Base-by-base conservation (phyloP, 2,329 filamentous ascomycete species). In the Microsporum canis region DNA sequence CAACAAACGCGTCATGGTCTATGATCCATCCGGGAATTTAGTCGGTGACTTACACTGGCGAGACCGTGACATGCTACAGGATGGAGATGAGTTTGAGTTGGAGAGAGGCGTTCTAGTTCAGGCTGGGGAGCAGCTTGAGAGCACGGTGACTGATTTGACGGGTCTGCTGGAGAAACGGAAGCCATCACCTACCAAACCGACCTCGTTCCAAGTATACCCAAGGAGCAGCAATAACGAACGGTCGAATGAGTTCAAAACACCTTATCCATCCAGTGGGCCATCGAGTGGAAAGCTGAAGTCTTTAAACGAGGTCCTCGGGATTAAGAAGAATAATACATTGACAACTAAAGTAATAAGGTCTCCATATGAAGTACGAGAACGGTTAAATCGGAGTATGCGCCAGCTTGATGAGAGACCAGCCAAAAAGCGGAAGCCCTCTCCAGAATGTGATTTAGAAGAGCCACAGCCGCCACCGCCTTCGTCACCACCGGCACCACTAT, bases 1-100 rank as follows among this genome's bases (percentile, higher is more conserved):
- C 82, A 96, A 96, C 76, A 89, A 86, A 70, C 85, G 89, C 3
- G 79, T 94, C 63, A 95, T 96, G 89, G 88, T 95, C 5, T 92
- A 94, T 68, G 91, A 96, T 71, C 85, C 89, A 55, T 78, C 83
- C 1, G 84, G 88, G 0, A 89, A 91, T 71, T 89, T 87, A 65
- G 81, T 96, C 33, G 91, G 91, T 2, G 91, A 96, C 71, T 84
- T 85, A 36, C 89, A 96, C 73, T 94, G 88, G 86, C 84, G 84
- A 49, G 80, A 85, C 53, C 81, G 82, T 59, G 81, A 80, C 41
- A 81, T 82, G n/a, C 76, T 96, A 27, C 82, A 83, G 38, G 88
- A 94, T 62, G 91, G 91, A 4, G 89, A 95, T 63, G 90, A 96
- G 72, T 72, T 96, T 59, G 80, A 84, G 61, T 77, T 96, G 59